These are phyloP conservation scores for Mycena venus DNA, from an alignment of 768 basidiomycete genomes.

Conservation along the genomic window DNA sequence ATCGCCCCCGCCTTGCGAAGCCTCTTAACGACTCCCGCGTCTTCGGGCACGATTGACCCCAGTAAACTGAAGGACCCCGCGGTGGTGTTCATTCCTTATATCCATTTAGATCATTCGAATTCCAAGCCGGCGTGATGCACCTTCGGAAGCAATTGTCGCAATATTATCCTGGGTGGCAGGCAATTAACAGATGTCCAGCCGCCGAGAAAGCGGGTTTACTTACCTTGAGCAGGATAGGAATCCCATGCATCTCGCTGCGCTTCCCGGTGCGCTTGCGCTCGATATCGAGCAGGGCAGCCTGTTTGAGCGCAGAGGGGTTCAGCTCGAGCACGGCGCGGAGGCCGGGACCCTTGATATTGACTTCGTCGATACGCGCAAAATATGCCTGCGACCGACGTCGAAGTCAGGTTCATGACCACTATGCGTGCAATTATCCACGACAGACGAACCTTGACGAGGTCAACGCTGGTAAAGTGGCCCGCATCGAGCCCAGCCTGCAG, in stretches of 20 bases:
- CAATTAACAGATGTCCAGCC: not conserved
- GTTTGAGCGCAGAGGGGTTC: conserved; percentile 64
- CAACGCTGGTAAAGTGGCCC: conserved; percentile 68
- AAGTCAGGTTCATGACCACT: not conserved
- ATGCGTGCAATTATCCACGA: too few relatives aligned
- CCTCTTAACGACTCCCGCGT: conserved; percentile 60
- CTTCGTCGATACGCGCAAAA: conserved; percentile 75
- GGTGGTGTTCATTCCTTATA: conserved; percentile 60
- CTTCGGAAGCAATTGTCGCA: conserved; percentile 60
- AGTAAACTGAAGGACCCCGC: conserved; percentile 60
- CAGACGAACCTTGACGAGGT: conserved; percentile 68
- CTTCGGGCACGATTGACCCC: conserved; percentile 58
- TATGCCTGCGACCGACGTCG: conserved; percentile 64
- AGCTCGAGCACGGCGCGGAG: conserved; percentile 72
- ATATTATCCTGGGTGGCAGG: conserved; percentile 57
- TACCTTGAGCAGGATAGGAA: conserved; percentile 64
- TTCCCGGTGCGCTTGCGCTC: conserved; percentile 58
- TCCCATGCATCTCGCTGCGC: conserved; percentile 67
- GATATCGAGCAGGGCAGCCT: conserved; percentile 64
- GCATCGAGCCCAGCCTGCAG: conserved; percentile 66
- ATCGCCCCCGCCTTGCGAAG: conserved; percentile 60
- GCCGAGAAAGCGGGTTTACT: not conserved
- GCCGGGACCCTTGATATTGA: conserved; percentile 61
- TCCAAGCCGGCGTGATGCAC: conserved; percentile 32
- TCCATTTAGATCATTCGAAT: not conserved